A percentile compares a stretch with the other conserved stretches of the same genome.
These are phyloP conservation scores for Setaria viridis DNA, from an alignment of 202 grass and related monocot species.

Conservation along the genomic window DNA sequence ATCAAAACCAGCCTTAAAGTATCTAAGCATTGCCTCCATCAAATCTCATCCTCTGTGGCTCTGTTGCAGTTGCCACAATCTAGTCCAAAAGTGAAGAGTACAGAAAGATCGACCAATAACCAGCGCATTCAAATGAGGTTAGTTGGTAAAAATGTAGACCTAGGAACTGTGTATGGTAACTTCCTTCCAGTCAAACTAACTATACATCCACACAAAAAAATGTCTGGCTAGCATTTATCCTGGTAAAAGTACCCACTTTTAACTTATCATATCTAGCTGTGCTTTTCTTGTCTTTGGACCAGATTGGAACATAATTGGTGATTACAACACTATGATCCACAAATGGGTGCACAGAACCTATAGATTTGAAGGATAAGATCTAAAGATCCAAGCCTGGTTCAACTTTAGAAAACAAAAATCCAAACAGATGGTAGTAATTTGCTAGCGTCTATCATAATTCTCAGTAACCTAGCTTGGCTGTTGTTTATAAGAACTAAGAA, in stretches of 20 bases:
- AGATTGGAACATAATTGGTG: slow-evolving; percentile 17
- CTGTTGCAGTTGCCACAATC: slow-evolving; percentile 20
- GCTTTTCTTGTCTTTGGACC: slow-evolving; percentile 16
- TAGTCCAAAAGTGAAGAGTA: neutral
- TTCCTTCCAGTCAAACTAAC: slow-evolving; percentile 24
- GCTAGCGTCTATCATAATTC: neutral
- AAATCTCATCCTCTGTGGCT: slow-evolving; percentile 3
- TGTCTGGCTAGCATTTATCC: neutral
- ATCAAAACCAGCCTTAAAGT: slow-evolving; percentile 15
- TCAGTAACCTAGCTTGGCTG: slow-evolving; percentile 30
- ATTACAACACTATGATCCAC: slow-evolving; percentile 29
- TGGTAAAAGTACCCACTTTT: slow-evolving; percentile 2
- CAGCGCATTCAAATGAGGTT: slow-evolving; percentile 10
- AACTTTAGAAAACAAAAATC: slow-evolving; percentile 35
- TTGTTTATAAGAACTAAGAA: slow-evolving; percentile 39
- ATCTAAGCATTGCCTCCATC: slow-evolving; percentile 26
- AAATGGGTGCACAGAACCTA: slow-evolving; percentile 25
- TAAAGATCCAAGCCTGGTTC: slow-evolving; percentile 15
- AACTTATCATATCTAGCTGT: neutral
- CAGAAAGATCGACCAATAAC: neutral
- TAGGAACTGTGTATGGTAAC: neutral
- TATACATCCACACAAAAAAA: slow-evolving; percentile 2
- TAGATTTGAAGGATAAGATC: slow-evolving; percentile 23
- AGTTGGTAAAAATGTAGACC: slow-evolving; percentile 27
- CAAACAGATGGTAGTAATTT: neutral